A percentile compares a stretch with the other conserved stretches of the same genome.
phyloP scores from a whole-genome alignment of 2,329 filamentous ascomycete genomes.

The Colletotrichum incanum region DNA sequence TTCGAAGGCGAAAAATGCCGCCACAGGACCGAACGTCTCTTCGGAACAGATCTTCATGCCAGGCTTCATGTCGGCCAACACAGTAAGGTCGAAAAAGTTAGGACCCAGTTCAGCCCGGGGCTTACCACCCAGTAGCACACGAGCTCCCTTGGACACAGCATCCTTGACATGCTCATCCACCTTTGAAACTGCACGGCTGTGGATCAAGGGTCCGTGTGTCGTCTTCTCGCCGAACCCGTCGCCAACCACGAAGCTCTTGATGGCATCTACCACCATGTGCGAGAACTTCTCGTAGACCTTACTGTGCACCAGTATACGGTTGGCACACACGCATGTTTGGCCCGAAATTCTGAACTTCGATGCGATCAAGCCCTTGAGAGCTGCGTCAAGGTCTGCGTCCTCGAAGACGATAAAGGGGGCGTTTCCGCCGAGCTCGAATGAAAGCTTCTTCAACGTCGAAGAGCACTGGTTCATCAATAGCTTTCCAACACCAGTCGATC shows the following conservation, averaged over 20 bases:
- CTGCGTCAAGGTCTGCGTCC: constrained; percentile 77
- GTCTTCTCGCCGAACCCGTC: constrained; percentile 79
- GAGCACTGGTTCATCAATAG: constrained; percentile 84
- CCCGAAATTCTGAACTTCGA: constrained; percentile 74
- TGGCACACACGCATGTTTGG: constrained; percentile 77
- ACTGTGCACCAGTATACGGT: constrained; percentile 77
- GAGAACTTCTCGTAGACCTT: constrained; percentile 75
- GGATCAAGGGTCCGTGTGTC: constrained; percentile 83
- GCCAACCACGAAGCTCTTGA: constrained; percentile 74
- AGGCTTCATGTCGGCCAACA: constrained; percentile 60
- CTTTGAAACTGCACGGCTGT: constrained; percentile 78
- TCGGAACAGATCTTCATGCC: constrained; percentile 63
- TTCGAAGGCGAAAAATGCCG: constrained; percentile 60
- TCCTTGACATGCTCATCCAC: constrained; percentile 79
- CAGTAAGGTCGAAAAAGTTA: constrained; percentile 63
- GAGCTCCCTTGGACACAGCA: constrained; percentile 80
- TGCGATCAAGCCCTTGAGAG: constrained; percentile 71
- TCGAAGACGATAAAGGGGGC: constrained; percentile 76
- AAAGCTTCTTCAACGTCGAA: constrained; percentile 76
- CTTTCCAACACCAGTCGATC: constrained; percentile 79
- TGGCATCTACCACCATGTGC: constrained; percentile 71
- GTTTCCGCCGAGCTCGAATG: constrained; percentile 78
- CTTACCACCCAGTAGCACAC: constrained; percentile 73
- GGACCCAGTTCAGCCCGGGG: constrained; percentile 54
- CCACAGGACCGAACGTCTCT: constrained; percentile 64